A percentile compares a stretch with the other conserved stretches of the same genome.
phyloP scores from a whole-genome alignment of 208 protist species.

The Vickermania spadyakhi region DNA sequence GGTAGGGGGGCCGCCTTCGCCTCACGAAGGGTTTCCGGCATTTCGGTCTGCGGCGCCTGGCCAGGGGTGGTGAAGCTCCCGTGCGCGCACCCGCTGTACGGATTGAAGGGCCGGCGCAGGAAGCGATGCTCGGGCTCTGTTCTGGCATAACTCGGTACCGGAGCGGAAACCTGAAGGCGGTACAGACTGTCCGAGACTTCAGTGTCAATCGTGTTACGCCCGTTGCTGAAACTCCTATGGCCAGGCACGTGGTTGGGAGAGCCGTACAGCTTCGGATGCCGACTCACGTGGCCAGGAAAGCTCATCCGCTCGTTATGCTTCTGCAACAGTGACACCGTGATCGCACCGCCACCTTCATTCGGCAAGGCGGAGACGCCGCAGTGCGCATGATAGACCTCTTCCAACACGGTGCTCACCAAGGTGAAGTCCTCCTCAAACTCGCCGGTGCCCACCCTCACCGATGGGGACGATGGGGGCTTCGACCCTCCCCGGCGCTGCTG shows the following conservation, averaged over 20 bases:
- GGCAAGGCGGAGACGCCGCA: too few relatives aligned
- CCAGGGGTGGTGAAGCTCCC: conserved; percentile 4
- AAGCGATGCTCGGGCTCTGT: not conserved
- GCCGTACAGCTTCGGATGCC: too few relatives aligned
- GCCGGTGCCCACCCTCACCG: too few relatives aligned
- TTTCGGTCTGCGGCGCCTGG: too few relatives aligned
- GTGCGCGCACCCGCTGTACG: not conserved
- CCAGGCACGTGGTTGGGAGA: conserved; percentile 7
- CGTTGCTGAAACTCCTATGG: conserved; percentile 16
- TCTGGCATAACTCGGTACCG: conserved; percentile 17
- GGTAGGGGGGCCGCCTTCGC: not conserved
- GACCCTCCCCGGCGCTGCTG: too few relatives aligned
- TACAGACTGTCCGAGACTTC: conserved; percentile 65
- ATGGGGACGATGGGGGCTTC: too few relatives aligned
- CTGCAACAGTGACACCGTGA: not conserved
- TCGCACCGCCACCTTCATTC: not conserved
- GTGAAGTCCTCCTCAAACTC: too few relatives aligned
- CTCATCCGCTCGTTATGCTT: too few relatives aligned
- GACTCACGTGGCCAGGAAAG: too few relatives aligned
- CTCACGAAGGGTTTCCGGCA: not conserved
- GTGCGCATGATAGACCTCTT: too few relatives aligned
- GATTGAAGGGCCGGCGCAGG: conserved; percentile 3
- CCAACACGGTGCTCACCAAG: too few relatives aligned
- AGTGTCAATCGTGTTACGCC: conserved; percentile 73
- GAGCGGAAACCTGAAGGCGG: too few relatives aligned